These are phyloP conservation scores for Kokia cookei DNA, from an alignment of 441 rosid species.

Conservation along the genomic window DNA sequence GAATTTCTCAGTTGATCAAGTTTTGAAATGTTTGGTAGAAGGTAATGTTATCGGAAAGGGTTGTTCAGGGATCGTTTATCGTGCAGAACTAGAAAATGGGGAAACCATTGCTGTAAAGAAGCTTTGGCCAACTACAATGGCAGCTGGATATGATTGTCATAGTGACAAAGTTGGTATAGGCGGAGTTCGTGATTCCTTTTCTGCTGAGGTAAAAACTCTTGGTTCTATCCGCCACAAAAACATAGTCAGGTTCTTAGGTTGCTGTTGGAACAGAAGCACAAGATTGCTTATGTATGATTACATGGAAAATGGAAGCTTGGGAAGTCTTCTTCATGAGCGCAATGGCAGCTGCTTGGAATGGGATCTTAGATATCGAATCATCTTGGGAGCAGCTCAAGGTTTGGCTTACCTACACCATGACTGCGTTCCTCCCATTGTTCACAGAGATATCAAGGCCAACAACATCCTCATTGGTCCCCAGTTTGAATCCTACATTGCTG, in stretches of 20 bases:
- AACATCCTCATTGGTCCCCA: constrained; percentile 64
- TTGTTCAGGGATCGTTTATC: constrained; percentile 61
- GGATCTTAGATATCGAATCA: constrained; percentile 50
- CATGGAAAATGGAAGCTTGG: constrained; percentile 65
- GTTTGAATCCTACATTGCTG: constrained; percentile 61
- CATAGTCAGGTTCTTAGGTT: constrained; percentile 65
- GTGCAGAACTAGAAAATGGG: constrained; percentile 52
- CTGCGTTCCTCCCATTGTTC: constrained; percentile 65
- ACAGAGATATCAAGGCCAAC: constrained; percentile 69
- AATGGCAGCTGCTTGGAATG: constrained; percentile 48
- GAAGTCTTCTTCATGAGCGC: constrained; percentile 55
- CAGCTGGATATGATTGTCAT: constrained; percentile 25
- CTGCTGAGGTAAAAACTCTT: constrained; percentile 70
- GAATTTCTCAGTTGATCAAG: constrained; percentile 57
- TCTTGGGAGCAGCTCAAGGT: constrained; percentile 60
- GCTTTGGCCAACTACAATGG: constrained; percentile 50
- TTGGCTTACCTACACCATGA: constrained; percentile 67
- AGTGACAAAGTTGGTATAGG: constrained; percentile 29
- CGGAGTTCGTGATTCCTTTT: constrained; percentile 62
- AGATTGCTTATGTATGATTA: constrained; percentile 70
- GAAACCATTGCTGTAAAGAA: constrained; percentile 70
- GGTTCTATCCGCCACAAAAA: constrained; percentile 71
- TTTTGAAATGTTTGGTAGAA: constrained; percentile 55
- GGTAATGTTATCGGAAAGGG: constrained; percentile 62
- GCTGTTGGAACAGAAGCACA: constrained; percentile 60